Evolutionary conservation across 2,329 filamentous ascomycete genomes (phyloP).

Genomic region (Monilinia polystroma): DNA sequence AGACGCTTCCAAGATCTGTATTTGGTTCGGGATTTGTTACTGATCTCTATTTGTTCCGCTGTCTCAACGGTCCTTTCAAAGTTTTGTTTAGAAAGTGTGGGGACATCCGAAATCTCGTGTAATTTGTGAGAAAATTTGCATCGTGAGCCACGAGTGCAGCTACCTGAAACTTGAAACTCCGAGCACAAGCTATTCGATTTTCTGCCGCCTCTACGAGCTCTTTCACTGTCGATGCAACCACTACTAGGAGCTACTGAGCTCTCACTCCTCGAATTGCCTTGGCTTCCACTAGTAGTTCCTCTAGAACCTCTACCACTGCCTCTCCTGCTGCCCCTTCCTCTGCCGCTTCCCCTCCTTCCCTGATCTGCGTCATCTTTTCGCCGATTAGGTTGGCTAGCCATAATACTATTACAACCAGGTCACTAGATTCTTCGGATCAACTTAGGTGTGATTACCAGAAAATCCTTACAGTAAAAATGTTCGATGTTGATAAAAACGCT

Average conservation of each 20-base stretch:
- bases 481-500: not conserved
- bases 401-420: not conserved
- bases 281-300: not conserved
- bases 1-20: slow-evolving; percentile 29
- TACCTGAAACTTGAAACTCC: not conserved
- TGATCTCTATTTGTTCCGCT: slow-evolving; percentile 22
- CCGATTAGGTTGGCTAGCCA: not conserved
- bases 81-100: not conserved
- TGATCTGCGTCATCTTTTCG: not conserved
- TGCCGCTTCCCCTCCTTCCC: not conserved
- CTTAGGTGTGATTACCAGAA: not conserved
- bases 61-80: slow-evolving; percentile 24
- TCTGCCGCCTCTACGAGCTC: not conserved
- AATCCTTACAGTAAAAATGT: not conserved
- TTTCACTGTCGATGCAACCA: not conserved
- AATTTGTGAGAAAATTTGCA: not conserved
- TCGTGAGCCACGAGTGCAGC: not conserved
- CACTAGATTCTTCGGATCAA: not conserved
- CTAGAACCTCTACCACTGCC: not conserved
- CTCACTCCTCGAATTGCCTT: not conserved
- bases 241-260: not conserved
- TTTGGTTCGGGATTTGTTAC: slow-evolving; percentile 20
- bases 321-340: not conserved
- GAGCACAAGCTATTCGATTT: not conserved
- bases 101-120: not conserved